Base-by-base conservation (phyloP, 768 basidiomycete species). In the Lyophyllum atratum region DNA sequence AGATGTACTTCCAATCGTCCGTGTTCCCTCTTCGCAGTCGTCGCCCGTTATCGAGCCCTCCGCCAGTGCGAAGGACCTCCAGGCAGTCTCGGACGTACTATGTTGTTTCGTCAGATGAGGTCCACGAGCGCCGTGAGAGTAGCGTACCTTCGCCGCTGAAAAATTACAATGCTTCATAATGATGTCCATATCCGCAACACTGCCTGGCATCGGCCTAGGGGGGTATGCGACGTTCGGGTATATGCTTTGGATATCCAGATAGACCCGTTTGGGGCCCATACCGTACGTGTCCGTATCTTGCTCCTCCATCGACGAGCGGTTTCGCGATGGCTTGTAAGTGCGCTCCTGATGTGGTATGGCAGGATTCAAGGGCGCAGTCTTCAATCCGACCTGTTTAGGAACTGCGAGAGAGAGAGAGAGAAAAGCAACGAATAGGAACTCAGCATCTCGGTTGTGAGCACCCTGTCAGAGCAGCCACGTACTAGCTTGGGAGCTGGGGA, bases 31-130 rank as follows among this genome's bases (percentile, higher is more conserved):
- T 81, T 51, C 93, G 80, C 40, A 89, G 70, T 24, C 91, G 80
- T 22, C 84, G 80, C 40, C 85, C 87, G 58, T 89, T 86, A 70
- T 98, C 93, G 47, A 96, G 79, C 1, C 91, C 89, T 7, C 85
- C 92, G 17, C 93, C 94, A 31, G 93, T 74, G 5, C 94, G 86
- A 12, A 98, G 80, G 60, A 94, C 87, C 68, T 97, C 94, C 33
- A 97, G 74, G 64, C 95, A 98, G 67, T 97, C 95, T 10, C 95
- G 89, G n/a, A 97, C 95, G 70, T 93, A 94, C 90, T 95, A 54
- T 19, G 49, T 24, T 8, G 48, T 43, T 40, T 44, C 45, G 22
- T 26, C 17, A 34, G 34, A 49, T 55, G 52, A 52, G 26, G 9
- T 21, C n/a, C 9, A 15, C 42, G 58, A 49, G 48, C 34, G 21